phyloP scores from a whole-genome alignment of 768 basidiomycete genomes.

The Tulasnella sp. region DNA sequence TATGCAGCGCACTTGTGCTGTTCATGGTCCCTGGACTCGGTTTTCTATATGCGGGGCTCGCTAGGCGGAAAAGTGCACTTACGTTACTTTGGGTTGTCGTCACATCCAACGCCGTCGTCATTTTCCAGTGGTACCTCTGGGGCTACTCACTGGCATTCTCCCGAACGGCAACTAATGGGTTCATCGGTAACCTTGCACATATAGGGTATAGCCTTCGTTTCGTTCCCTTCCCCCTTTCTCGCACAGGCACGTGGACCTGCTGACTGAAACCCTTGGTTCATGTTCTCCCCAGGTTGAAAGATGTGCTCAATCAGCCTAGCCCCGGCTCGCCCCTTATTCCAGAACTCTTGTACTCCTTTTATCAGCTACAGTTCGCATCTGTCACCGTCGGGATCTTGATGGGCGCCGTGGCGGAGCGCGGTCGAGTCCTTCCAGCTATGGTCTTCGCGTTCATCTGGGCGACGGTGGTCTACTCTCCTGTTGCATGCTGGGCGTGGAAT shows the following conservation, averaged over 20 bases:
- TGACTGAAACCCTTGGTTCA: too few species aligned
- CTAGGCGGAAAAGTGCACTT: conserved; percentile 46
- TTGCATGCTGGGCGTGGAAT: conserved; percentile 80
- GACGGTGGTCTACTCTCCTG: conserved; percentile 71
- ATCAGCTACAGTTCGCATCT: conserved; percentile 78
- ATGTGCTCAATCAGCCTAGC: conserved; percentile 60
- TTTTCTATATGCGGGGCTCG: conserved; percentile 20
- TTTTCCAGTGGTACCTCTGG: conserved; percentile 76
- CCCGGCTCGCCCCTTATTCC: conserved; percentile 75
- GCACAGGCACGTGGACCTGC: too few species aligned
- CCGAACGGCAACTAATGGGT: conserved; percentile 48
- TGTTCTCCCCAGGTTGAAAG: conserved; percentile 31
- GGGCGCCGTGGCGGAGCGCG: conserved; percentile 66
- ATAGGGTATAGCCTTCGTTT: conserved; percentile 37
- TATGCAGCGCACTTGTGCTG: conserved; percentile 32
- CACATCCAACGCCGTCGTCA: conserved; percentile 60
- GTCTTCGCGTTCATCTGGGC: conserved; percentile 75
- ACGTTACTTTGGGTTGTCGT: conserved; percentile 67
- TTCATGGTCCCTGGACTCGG: conserved; percentile 69
- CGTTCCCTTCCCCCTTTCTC: too few species aligned
- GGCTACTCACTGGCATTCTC: conserved; percentile 82
- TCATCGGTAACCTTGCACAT: conserved; percentile 68
- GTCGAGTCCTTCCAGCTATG: conserved; percentile 70
- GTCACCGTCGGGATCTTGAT: conserved; percentile 63
- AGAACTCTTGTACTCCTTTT: conserved; percentile 71